Percentiles rank a stretch among this genome's conserved stretches.
These are phyloP conservation scores for Gracilaria domingensis DNA, from an alignment of 23 red algal species.

Conservation along the genomic window DNA sequence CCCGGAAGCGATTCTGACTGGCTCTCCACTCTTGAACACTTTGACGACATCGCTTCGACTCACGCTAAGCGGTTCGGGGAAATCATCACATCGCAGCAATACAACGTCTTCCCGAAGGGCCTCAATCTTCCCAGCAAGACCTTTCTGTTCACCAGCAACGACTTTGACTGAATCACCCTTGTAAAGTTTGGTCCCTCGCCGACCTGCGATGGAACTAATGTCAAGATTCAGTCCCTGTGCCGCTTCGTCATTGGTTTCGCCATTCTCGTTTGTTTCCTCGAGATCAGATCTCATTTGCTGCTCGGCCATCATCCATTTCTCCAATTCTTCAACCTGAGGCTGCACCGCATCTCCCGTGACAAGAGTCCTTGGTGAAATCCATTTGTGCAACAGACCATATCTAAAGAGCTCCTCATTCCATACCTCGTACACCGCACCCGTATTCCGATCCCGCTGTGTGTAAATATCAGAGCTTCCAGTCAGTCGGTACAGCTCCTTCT, in stretches of 20 bases:
- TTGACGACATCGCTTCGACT: conserved; percentile 79
- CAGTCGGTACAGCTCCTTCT: conserved; percentile 76
- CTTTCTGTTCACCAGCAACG: conserved; percentile 70
- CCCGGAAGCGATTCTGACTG: conserved; percentile 80
- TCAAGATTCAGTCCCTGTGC: conserved; percentile 58
- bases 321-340: conserved; percentile 86
- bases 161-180: conserved; percentile 76
- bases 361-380: conserved; percentile 69
- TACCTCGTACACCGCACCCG: conserved; percentile 87
- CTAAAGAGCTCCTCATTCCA: conserved; percentile 84
- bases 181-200: conserved; percentile 54
- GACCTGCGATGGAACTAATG: conserved; percentile 66
- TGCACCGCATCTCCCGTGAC: conserved; percentile 72
- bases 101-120: conserved; percentile 65
- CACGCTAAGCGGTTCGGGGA: conserved; percentile 62
- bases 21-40: conserved; percentile 86
- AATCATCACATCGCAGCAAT: conserved; percentile 49
- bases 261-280: conserved; percentile 35
- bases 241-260: conserved; percentile 41
- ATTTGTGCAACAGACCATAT: conserved; percentile 90
- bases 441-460: conserved; percentile 71
- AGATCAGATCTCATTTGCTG: conserved; percentile 40
- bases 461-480: conserved; percentile 71
- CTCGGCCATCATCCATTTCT: conserved; percentile 84
- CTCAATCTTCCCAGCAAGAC: conserved; percentile 51